A percentile compares a stretch with the other conserved stretches of the same genome.
phyloP scores from a whole-genome alignment of 2,329 filamentous ascomycete genomes.

The Penicillium sp. region DNA sequence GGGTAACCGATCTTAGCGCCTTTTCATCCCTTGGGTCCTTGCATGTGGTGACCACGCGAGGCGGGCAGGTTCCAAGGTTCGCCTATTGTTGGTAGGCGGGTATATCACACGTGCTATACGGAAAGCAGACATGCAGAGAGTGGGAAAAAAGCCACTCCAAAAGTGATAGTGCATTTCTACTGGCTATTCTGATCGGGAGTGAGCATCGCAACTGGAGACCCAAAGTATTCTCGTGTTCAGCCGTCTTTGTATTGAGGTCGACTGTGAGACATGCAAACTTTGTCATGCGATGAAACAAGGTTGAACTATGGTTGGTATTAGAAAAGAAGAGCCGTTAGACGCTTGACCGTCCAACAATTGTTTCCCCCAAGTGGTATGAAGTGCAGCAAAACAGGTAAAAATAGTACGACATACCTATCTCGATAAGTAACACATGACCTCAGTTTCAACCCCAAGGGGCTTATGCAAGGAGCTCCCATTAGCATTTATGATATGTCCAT shows the following conservation, averaged over 20 bases:
- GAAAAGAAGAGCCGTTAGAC: neutral
- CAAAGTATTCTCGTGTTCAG: neutral
- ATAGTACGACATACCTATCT: neutral
- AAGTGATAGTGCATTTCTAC: neutral
- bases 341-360: too few relatives aligned
- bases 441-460: neutral
- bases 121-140: neutral
- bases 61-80: neutral
- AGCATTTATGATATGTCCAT: conserved; percentile 7
- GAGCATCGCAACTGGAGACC: neutral
- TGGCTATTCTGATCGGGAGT: neutral
- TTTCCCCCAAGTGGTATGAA: neutral
- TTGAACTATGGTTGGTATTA: neutral
- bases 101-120: neutral
- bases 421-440: neutral
- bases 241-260: neutral
- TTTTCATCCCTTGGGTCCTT: neutral
- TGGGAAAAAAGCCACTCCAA: neutral
- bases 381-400: too few relatives aligned
- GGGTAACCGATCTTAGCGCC: conserved; percentile 21
- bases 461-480: conserved; percentile 11
- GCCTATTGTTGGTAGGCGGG: neutral
- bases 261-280: neutral
- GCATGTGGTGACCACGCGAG: neutral
- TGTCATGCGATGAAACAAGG: neutral